Conservation (phyloP, 2,329 filamentous ascomycete species). For the Fusarium palustre region DNA sequence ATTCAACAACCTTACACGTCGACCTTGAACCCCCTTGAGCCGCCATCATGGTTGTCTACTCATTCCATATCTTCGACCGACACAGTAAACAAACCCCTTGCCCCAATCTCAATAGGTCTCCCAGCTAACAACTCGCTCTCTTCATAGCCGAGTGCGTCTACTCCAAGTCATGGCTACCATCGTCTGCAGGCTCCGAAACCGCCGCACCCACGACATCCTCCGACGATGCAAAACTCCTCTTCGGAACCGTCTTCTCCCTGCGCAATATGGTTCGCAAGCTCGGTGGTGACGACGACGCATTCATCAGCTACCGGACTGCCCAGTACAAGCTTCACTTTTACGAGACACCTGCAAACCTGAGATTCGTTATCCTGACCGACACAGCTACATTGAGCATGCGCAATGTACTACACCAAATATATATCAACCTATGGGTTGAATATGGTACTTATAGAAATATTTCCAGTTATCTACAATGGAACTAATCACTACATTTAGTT, state of each 20-base stretch:
- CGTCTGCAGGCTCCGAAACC: conserved; percentile 50
- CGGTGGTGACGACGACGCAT: conserved; percentile 92
- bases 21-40: conserved; percentile 17
- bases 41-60: conserved; percentile 87
- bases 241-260: conserved; percentile 95
- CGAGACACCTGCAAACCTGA: conserved; percentile 94
- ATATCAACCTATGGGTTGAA: conserved; percentile 97
- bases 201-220: conserved; percentile 55
- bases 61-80: conserved; percentile 98
- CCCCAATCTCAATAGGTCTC: not conserved
- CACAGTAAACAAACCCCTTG: conserved; percentile 76
- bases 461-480: too few species aligned
- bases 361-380: conserved; percentile 97
- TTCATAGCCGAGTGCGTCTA: conserved; percentile 95
- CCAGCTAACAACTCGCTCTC: conserved; percentile 30
- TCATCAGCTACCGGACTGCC: conserved; percentile 91
- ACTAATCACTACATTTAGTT: conserved; percentile 57
- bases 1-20: not conserved
- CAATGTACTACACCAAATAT: conserved; percentile 96
- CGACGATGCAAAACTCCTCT: conserved; percentile 96
- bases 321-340: conserved; percentile 99
- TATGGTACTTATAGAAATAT: conserved; percentile 73
- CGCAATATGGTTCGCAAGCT: conserved; percentile 97
- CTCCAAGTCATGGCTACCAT: conserved; percentile 82
- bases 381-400: conserved; percentile 89